Base-by-base conservation (phyloP, 257 asterid genomes). In the Scutellaria minor region DNA sequence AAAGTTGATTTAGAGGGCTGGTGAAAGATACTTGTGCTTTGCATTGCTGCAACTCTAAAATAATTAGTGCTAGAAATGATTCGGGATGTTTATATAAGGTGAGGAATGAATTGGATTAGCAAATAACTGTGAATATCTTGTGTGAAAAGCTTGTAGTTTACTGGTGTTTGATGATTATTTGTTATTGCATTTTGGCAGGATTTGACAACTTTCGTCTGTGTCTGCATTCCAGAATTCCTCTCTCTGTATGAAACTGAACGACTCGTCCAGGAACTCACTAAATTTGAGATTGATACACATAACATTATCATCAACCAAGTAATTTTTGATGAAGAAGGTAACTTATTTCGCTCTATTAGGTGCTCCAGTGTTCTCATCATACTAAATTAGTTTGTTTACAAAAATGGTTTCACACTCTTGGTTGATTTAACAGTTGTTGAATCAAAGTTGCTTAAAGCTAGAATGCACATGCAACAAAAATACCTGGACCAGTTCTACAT, bases 221-320 rank as follows among this genome's bases (percentile, higher is more conserved):
- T 94, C 56, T 89, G 97, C 86, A 94, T 94, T 75, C 98, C 97
- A 4, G 98, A 94, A 71, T 94, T 94, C 85, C 97, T 94, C 64
- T 94, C 98, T 8, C 84, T 94, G 24, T 94, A 94, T 52, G 98
- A 94, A 84, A 94, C 97, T 12, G 98, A 94, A 81, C 83, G 98
- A 22, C 91, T 94, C 9, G 97, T 94, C 73, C 97, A 94, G 79
- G 98, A 94, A 72, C 97, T 94, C 48, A 84, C 97, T 48, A 94
- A 87, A 72, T 94, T 91, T 74, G 97, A 94, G 96, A 94, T 94
- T 15, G 98, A 94, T 72, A 88, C 98, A 1, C 98, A 91, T 70
- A 94, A 94, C 75, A 88, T 94, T 79, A 88, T 94, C 64, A 94
- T 94, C 78, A 94, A 94, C 84, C 98, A 94, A 89, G 97, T 94